Percentiles rank a stretch among this genome's conserved stretches.
Conservation (phyloP, 176 grass and related monocot genomes). For the Aegilops umbellulata region DNA sequence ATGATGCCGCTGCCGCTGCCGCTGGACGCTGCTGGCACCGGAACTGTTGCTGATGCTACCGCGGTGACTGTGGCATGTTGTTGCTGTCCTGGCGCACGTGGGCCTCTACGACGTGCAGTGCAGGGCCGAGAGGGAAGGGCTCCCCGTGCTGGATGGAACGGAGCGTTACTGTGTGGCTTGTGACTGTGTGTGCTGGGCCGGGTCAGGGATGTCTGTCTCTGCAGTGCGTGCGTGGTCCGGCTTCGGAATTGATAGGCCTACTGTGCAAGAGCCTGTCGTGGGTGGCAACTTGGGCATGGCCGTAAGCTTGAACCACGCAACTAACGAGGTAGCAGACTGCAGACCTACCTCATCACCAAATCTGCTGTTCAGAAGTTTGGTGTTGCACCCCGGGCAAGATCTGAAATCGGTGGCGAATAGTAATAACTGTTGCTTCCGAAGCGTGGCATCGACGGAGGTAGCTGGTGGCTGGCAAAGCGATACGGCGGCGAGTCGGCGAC, state of each 20-base stretch:
- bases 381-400: background rate
- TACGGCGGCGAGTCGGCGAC: too few relatives aligned
- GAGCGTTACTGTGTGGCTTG: constrained; percentile 7
- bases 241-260: background rate
- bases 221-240: background rate
- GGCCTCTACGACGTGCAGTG: constrained; percentile 13
- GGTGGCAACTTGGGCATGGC: background rate
- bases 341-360: too few relatives aligned
- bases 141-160: too few relatives aligned
- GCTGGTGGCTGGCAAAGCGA: too few relatives aligned
- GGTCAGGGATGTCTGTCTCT: background rate
- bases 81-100: constrained; percentile 6
- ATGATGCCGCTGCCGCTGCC: too few relatives aligned
- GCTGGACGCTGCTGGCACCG: background rate
- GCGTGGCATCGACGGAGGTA: too few relatives aligned
- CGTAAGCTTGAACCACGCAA: too few relatives aligned
- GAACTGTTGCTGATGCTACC: constrained; percentile 39
- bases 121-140: background rate
- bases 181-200: constrained; percentile 25
- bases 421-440: too few relatives aligned
- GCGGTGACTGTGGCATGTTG: background rate
- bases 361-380: background rate
- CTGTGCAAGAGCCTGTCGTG: background rate
- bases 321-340: too few relatives aligned
- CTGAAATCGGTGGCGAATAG: too few relatives aligned